Percentiles rank a stretch among this genome's conserved stretches.
phyloP scores from a whole-genome alignment of 164 flowering plant species.

The Vitis rotundifolia region DNA sequence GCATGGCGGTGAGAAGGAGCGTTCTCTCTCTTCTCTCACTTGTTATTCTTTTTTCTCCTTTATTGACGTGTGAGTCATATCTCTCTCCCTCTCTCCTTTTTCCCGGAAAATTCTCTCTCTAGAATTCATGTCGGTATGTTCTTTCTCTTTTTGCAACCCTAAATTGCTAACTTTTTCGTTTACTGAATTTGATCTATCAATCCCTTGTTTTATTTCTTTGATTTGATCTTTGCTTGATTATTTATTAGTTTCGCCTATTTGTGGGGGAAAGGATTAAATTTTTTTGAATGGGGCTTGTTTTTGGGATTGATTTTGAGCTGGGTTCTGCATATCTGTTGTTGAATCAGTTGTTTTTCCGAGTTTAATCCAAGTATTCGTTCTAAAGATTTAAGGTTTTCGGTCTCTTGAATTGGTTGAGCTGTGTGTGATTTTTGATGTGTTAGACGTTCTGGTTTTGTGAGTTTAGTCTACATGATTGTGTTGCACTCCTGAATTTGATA shows the following conservation, averaged over 20 bases:
- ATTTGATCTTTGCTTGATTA: neutral
- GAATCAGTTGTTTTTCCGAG: too few relatives aligned
- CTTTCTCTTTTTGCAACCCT: neutral
- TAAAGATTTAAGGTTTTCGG: too few relatives aligned
- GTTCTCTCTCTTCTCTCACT: neutral
- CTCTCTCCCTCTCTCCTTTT: conserved; percentile 10
- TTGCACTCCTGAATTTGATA: too few relatives aligned
- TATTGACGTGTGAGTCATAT: neutral
- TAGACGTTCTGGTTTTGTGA: too few relatives aligned
- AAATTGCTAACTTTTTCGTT: neutral
- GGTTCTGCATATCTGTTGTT: too few relatives aligned
- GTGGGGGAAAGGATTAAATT: neutral
- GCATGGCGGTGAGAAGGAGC: too few relatives aligned
- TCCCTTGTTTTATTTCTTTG: neutral
- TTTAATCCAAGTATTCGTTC: too few relatives aligned
- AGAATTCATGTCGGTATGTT: conserved; percentile 45
- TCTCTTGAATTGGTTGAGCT: too few relatives aligned
- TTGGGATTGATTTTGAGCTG: too few relatives aligned
- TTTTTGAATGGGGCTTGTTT: neutral
- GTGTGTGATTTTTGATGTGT: too few relatives aligned
- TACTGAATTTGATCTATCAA: neutral
- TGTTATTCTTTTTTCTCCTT: conserved; percentile 11
- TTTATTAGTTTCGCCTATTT: neutral
- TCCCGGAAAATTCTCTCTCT: conserved; percentile 8
- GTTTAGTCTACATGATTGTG: too few relatives aligned